Evolutionary conservation across 228 moss, liverwort and hornwort species (phyloP).

Genomic region (Sphagnum magellanicum): DNA sequence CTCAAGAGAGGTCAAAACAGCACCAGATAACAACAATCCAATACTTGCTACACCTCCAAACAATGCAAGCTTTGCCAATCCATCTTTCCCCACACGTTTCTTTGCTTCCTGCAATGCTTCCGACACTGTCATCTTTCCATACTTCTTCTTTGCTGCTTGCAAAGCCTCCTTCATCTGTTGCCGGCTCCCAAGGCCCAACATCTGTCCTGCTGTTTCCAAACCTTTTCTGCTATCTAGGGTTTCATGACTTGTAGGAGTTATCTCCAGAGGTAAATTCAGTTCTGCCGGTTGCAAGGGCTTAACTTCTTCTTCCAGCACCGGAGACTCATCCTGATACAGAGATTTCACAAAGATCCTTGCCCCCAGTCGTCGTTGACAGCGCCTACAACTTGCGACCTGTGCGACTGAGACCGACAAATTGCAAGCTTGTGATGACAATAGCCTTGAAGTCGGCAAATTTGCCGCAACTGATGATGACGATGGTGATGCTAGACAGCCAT

Average conservation of each 20-base stretch:
- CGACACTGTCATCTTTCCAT: conserved; percentile 12
- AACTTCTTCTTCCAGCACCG: conserved; percentile 24
- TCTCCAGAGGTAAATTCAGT: conserved; percentile 29
- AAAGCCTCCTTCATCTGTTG: conserved; percentile 2
- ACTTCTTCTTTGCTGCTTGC: conserved; percentile 7
- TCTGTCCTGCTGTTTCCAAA: neutral
- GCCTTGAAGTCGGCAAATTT: conserved; percentile 24
- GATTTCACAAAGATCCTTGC: conserved; percentile 18
- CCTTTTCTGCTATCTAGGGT: neutral
- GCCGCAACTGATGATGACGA: conserved; percentile 1
- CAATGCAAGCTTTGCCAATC: conserved; percentile 23
- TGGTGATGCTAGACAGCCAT: conserved; percentile 29
- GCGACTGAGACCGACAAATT: conserved; percentile 8
- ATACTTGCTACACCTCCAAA: conserved; percentile 26
- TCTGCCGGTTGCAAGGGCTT: conserved; percentile 18
- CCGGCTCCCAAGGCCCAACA: neutral
- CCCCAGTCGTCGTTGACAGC: neutral
- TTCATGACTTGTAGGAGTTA: neutral
- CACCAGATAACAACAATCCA: conserved; percentile 22
- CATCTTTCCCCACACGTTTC: conserved; percentile 21
- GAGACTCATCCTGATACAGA: conserved; percentile 42
- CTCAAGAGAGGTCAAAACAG: conserved; percentile 29
- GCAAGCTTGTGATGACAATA: conserved; percentile 23
- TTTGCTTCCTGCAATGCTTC: conserved; percentile 21
- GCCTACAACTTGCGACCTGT: neutral